Evolutionary conservation across 2,329 filamentous ascomycete species (phyloP), one percentile per base, ranked within the genome.

Genomic region (Sporothrix mexicana): DNA sequence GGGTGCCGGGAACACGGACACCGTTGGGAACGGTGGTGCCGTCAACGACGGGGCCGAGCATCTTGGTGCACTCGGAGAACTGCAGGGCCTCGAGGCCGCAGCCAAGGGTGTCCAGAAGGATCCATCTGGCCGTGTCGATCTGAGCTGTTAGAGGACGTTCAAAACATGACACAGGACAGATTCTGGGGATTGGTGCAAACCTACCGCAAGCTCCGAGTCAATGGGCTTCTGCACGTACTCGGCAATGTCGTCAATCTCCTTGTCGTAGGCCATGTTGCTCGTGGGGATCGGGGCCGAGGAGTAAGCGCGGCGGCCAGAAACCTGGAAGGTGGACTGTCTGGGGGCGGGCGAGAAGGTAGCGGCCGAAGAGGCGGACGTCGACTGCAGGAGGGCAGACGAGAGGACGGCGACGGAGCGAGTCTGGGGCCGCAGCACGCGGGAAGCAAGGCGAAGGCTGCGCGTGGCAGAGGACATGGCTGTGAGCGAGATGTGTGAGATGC

Each of bases 31-130:
- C 95, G 62, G 91, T 84, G 70, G 96, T 98, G 78, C 95, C 96
- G 74, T 93, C 91, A 69, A 99, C 95, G 77, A 95, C 88, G 70
- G 96, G 96, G 23, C 96, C 96, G 55, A 99, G 91, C 74, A 98
- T 89, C 86, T 98, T 98, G 76, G 92, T 90, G 88, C 96, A 98
- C 84, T 98, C 93, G 83, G 95, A 93, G 87, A 99, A 99, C 78
- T 92, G 91, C 80, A 99, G 89, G 77, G 93, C 96, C 86, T 98
- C 95, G 76, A 99, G 91, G 81, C 96, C 96, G 83, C 96, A 99
- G 80, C 96, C 96, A 66, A 99, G 89, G 72, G 96, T 98, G 83
- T 99, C 96, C 80, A 98, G 90, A 83, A 99, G 94, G 77, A 98
- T 95, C 86, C 94, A 95, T 84, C 96, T 92, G 75, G 96, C 96